Conservation (phyloP, 371 early-diverging fungal species). For the Apophysomyces elegans region DNA sequence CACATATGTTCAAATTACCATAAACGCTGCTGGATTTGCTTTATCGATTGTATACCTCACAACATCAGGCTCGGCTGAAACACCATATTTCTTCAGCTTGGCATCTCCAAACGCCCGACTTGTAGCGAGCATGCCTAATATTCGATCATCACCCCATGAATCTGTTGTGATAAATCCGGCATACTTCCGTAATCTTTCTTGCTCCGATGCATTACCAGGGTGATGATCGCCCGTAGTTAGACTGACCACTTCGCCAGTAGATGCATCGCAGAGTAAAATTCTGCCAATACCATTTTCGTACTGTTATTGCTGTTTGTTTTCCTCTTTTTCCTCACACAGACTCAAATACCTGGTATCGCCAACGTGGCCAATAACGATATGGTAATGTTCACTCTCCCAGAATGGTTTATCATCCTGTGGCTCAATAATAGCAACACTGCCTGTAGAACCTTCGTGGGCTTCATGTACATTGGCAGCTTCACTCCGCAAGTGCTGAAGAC, state of each 20-base stretch:
- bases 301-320: neutral
- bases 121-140: conserved; percentile 72
- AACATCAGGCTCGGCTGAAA: conserved; percentile 78
- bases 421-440: conserved; percentile 62
- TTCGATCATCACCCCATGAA: conserved; percentile 80
- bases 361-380: conserved; percentile 64
- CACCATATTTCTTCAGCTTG: conserved; percentile 72
- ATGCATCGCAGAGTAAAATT: conserved; percentile 61
- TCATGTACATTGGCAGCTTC: conserved; percentile 27
- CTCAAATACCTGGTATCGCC: conserved; percentile 58
- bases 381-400: conserved; percentile 62
- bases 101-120: conserved; percentile 80
- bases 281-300: conserved; percentile 9
- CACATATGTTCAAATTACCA: conserved; percentile 27
- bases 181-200: conserved; percentile 60
- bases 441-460: conserved; percentile 63
- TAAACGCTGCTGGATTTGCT: conserved; percentile 50
- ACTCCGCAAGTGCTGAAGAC: conserved; percentile 23
- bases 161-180: conserved; percentile 71
- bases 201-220: conserved; percentile 61
- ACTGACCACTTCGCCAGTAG: conserved; percentile 52
- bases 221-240: conserved; percentile 69
- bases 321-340: neutral
- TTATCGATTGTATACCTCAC: conserved; percentile 41
- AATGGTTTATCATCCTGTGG: conserved; percentile 57